Base-by-base conservation (phyloP, 225 moss, liverwort and hornwort species). In the Physcomitrium patens region DNA sequence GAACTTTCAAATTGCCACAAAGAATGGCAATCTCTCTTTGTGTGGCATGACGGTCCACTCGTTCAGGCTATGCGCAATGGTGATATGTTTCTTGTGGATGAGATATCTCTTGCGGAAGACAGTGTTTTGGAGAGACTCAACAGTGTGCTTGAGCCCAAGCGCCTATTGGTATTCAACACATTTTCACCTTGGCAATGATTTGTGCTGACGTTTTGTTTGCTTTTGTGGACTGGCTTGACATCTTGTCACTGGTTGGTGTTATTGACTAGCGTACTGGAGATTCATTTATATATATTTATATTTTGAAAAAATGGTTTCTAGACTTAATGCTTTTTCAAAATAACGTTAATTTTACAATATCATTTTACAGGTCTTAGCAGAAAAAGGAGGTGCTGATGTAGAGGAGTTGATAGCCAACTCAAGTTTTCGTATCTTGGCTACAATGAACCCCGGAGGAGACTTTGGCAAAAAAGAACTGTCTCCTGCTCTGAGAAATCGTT, bases 391-490 rank as follows among this genome's bases (percentile, higher is more conserved):
- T 49, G 69, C 86, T 56, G 77, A 69, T 77, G 90, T 99, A 12
- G 97, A 94, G 86, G 97, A 95, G 68, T 67, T 99, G 49, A 78
- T 87, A 65, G 95, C 90, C 7, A 79, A 82, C 41, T 68, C 87
- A 71, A 81, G 78, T 37, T 99, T 99, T 79, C 83, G 93, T 49
- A 80, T 99, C 60, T 79, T 93, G 71, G 95, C 95, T 55, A 95
- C 95, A 12, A 99, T 99, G 97, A 99, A 99, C 64, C 97, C 95
- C 0, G 95, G 97, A 50, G 97, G 95, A 60, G 97, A 99, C 72
- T 99, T 95, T 76, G 97, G 97, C 51, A 99, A 99, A 72, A 99
- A 89, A 66, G 97, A 99, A 78, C 74, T 99, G 57, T 99, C 97
- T 77, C 95, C 95, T 78, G 95, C 97, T 42, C 80, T 99, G 70